These are phyloP conservation scores for Boletus albobrunnescens DNA, from an alignment of 1,284 basidiomycete genomes.

Conservation along the genomic window DNA sequence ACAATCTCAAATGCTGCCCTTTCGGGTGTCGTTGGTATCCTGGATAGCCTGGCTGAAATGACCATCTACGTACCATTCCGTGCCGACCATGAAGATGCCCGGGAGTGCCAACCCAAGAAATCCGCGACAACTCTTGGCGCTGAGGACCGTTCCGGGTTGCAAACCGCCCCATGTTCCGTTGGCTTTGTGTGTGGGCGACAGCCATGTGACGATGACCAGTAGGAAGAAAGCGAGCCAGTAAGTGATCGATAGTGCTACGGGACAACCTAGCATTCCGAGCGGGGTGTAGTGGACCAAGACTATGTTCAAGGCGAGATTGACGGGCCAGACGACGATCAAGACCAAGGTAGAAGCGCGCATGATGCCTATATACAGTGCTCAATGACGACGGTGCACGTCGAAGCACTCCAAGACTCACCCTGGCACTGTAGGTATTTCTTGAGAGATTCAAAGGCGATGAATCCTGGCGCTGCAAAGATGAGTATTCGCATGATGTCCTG, in stretches of 20 bases:
- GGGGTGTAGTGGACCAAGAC: slow-evolving; percentile 56
- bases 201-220: slow-evolving; percentile 45
- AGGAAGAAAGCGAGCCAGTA: slow-evolving; percentile 66
- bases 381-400: not conserved
- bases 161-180: slow-evolving; percentile 67
- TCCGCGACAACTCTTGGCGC: slow-evolving; percentile 43
- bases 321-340: slow-evolving; percentile 54
- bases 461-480: slow-evolving; percentile 62
- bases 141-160: slow-evolving; percentile 43
- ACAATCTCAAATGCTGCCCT: slow-evolving; percentile 81
- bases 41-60: too few species aligned
- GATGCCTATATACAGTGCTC: slow-evolving; percentile 47
- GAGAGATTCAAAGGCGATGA: slow-evolving; percentile 70
- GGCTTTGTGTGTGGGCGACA: slow-evolving; percentile 48
- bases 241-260: slow-evolving; percentile 61
- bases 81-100: slow-evolving; percentile 74
- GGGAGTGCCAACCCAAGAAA: slow-evolving; percentile 67
- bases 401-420: slow-evolving; percentile 40
- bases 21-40: slow-evolving; percentile 1
- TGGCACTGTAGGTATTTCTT: slow-evolving; percentile 80
- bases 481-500: slow-evolving; percentile 63
- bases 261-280: slow-evolving; percentile 60
- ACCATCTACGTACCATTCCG: slow-evolving; percentile 58
- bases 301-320: slow-evolving; percentile 62
- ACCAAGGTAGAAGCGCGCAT: slow-evolving; percentile 68